Base-by-base conservation (phyloP, 345 rosid genomes). In the Trapa bicornis region DNA sequence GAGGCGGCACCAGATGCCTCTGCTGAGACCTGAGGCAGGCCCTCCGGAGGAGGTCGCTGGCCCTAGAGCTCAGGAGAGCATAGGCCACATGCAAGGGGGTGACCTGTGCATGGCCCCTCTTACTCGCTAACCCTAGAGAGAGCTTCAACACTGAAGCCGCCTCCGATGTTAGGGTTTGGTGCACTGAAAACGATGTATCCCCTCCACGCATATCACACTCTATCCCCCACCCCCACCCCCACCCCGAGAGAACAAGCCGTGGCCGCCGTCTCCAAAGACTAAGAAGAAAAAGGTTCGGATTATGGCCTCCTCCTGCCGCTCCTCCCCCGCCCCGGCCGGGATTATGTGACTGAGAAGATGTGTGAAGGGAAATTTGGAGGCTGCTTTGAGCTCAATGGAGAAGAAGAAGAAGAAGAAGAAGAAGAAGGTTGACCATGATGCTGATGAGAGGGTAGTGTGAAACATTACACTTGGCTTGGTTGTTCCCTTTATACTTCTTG, bases 21-120 rank as follows among this genome's bases (percentile, higher is more conserved):
- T 78, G 86, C 50, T 56, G 62, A 6, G 96, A 88, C 63, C 83
- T 87, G 61, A 89, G 84, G 73, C 92, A 89, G 67, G 92, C 92
- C 37, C 84, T 78, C 72, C 86, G 76, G 8, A 89, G 72, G 64
- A 86, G 70, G 29, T 84, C 66, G 13, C 52, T 82, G 4, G 81
- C 75, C 70, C 83, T 76, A 45, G 87, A 71, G 37, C 84, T 66
- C 53, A 89, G 79, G 74, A 89, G 77, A 62, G 96, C 85, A 65
- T 78, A 81, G 11, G 89, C 92, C 1, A 89, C 89, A 71, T 89
- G 96, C 56, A 77, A 63, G 54, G 72, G 72, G 29, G 72, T 70
- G 42, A 70, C 72, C 47, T 70, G 72, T 35, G 61, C 57, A 61
- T 70, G 67, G 58, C 72, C 72, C 36, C 72, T 61, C 35, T 47